Percentiles rank a stretch among this genome's conserved stretches.
Conservation (phyloP, 2,329 filamentous ascomycete genomes). For the Phyllachora maydis region DNA sequence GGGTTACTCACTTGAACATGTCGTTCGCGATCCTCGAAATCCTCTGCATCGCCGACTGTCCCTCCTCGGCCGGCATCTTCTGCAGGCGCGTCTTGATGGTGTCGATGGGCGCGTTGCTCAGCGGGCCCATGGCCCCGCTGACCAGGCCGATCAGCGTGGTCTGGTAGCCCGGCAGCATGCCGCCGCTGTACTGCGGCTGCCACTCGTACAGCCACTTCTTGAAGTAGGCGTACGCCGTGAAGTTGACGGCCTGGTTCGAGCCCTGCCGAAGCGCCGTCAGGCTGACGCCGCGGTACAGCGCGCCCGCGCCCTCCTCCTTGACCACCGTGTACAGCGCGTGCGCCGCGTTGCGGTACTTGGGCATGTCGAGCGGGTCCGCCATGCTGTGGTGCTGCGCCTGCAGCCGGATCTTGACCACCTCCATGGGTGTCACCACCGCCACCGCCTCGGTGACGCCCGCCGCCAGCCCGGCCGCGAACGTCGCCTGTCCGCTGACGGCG, state of each 20-base stretch:
- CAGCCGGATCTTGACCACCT: slow-evolving; percentile 95
- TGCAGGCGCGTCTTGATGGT: slow-evolving; percentile 97
- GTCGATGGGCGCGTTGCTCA: slow-evolving; percentile 94
- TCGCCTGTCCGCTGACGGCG: slow-evolving; percentile 46
- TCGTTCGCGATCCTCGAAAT: slow-evolving; percentile 62
- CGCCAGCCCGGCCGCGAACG: slow-evolving; percentile 55
- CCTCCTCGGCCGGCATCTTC: slow-evolving; percentile 64
- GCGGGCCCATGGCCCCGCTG: slow-evolving; percentile 81
- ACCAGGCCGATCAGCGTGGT: slow-evolving; percentile 83
- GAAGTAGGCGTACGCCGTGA: slow-evolving; percentile 92
- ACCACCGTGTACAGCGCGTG: slow-evolving; percentile 70
- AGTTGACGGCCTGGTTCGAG: slow-evolving; percentile 95
- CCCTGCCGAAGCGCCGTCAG: slow-evolving; percentile 88
- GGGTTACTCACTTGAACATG: slow-evolving; percentile 51
- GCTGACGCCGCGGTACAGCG: slow-evolving; percentile 82
- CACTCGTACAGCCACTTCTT: slow-evolving; percentile 54
- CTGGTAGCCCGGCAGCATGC: slow-evolving; percentile 64
- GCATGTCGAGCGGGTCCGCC: slow-evolving; percentile 87
- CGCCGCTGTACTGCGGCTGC: slow-evolving; percentile 47
- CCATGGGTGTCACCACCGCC: slow-evolving; percentile 92
- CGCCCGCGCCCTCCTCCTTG: slow-evolving; percentile 71
- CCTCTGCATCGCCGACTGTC: slow-evolving; percentile 59
- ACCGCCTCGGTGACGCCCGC: slow-evolving; percentile 95
- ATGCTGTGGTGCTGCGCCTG: slow-evolving; percentile 97
- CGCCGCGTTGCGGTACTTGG: slow-evolving; percentile 92